Conservation (phyloP, 2,329 filamentous ascomycete genomes). For the Dactylellina cionopaga region DNA sequence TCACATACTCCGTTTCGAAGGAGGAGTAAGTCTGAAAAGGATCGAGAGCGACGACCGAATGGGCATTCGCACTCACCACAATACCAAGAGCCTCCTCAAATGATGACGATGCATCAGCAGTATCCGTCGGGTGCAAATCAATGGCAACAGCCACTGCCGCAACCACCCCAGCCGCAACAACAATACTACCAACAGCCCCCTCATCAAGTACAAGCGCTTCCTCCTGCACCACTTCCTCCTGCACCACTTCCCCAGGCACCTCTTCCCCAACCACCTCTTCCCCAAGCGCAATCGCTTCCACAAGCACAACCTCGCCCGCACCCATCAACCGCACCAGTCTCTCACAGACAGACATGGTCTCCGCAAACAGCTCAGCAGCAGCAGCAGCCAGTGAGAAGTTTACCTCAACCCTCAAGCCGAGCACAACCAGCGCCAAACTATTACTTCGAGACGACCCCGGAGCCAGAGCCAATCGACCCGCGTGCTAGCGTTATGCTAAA, state of each 20-base stretch:
- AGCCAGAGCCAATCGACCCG: constrained; percentile 88
- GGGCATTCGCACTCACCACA: constrained; percentile 58
- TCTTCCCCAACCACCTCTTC: too few relatives aligned
- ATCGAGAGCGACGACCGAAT: constrained; percentile 46
- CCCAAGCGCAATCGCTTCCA: constrained; percentile 12
- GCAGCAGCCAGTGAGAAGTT: constrained; percentile 19
- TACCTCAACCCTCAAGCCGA: constrained; percentile 11
- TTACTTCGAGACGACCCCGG: constrained; percentile 60
- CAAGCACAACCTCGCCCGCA: constrained; percentile 24
- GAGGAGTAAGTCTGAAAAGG: constrained; percentile 75
- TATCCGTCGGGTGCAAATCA: constrained; percentile 16
- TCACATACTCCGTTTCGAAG: constrained; percentile 96
- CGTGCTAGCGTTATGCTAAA: constrained; percentile 93
- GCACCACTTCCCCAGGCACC: too few relatives aligned
- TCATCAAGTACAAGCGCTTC: not conserved
- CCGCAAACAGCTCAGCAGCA: constrained; percentile 36
- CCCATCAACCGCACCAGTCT: constrained; percentile 16
- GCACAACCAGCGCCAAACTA: constrained; percentile 59
- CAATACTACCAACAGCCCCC: constrained; percentile 33
- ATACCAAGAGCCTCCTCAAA: constrained; percentile 56
- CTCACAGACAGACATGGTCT: constrained; percentile 47
- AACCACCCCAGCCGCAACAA: constrained; percentile 25
- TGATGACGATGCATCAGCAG: constrained; percentile 28
- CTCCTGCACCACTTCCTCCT: not conserved
- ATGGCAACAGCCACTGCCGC: constrained; percentile 20